phyloP scores from a whole-genome alignment of 257 asterid genomes.

The Solanum sejunctum region DNA sequence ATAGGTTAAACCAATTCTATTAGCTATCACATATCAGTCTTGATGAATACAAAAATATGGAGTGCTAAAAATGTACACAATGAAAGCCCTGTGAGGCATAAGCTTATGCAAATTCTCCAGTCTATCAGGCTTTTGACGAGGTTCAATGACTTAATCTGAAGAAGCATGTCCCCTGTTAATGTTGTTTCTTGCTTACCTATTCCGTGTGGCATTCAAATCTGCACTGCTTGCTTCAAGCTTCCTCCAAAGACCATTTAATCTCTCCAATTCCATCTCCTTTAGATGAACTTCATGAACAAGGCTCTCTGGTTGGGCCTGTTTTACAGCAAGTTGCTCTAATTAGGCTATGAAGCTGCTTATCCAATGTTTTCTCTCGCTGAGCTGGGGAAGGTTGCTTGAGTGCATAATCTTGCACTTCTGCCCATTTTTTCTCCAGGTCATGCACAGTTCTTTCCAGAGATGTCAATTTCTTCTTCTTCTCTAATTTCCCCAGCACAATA shows the following conservation, averaged over 20 bases:
- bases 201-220: slow-evolving; percentile 45
- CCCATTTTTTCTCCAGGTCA: slow-evolving; percentile 63
- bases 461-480: slow-evolving; percentile 11
- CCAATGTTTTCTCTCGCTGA: slow-evolving; percentile 79
- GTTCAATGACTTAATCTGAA: slow-evolving; percentile 37
- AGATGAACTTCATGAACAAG: slow-evolving; percentile 50
- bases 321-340: slow-evolving; percentile 82
- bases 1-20: too few relatives aligned
- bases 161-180: slow-evolving; percentile 28
- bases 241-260: slow-evolving; percentile 47
- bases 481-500: too few relatives aligned
- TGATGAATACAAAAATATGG: slow-evolving; percentile 78
- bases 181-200: slow-evolving; percentile 51
- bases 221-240: slow-evolving; percentile 38
- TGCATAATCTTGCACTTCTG: slow-evolving; percentile 60
- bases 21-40: background rate
- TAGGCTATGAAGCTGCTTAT: slow-evolving; percentile 88
- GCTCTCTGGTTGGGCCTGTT: slow-evolving; percentile 91
- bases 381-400: slow-evolving; percentile 80
- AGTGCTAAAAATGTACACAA: slow-evolving; percentile 59
- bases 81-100: slow-evolving; percentile 76
- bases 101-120: slow-evolving; percentile 58
- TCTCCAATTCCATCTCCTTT: slow-evolving; percentile 74
- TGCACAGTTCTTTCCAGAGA: slow-evolving; percentile 47
- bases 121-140: slow-evolving; percentile 52